Conservation (phyloP, 805 yeast species). For the Barnettozyma populi region DNA sequence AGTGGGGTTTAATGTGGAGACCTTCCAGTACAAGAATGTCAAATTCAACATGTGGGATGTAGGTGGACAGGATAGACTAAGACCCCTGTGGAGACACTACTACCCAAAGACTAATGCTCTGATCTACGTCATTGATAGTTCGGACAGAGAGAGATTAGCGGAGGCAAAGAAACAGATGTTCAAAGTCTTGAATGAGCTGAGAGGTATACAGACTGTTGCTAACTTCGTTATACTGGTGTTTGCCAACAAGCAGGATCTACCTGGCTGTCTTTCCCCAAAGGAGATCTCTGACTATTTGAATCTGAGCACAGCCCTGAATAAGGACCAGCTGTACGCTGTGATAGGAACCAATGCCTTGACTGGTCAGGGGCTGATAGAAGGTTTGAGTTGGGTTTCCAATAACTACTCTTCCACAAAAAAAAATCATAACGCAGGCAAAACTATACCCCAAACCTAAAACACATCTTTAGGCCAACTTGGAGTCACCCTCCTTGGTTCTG, state of each 20-base stretch:
- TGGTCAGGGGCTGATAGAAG: slow-evolving; percentile 87
- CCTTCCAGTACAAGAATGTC: slow-evolving; percentile 74
- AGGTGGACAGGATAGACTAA: slow-evolving; percentile 90
- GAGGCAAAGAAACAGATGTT: slow-evolving; percentile 75
- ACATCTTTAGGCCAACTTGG: slow-evolving; percentile 1
- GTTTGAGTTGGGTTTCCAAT: slow-evolving; percentile 77
- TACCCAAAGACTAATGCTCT: slow-evolving; percentile 90
- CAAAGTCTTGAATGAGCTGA: slow-evolving; percentile 77
- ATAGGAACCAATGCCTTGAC: slow-evolving; percentile 86
- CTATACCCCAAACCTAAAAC: not conserved
- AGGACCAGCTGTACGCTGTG: slow-evolving; percentile 82
- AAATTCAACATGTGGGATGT: slow-evolving; percentile 91
- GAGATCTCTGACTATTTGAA: slow-evolving; percentile 72
- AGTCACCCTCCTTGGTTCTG: slow-evolving; percentile 25
- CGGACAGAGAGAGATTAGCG: slow-evolving; percentile 64
- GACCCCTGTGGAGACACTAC: slow-evolving; percentile 94
- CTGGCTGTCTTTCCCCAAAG: slow-evolving; percentile 83
- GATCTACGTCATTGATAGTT: slow-evolving; percentile 84
- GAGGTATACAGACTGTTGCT: slow-evolving; percentile 43
- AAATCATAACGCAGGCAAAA: not conserved
- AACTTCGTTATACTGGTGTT: slow-evolving; percentile 75
- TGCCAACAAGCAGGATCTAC: slow-evolving; percentile 94
- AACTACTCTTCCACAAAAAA: slow-evolving; percentile 35
- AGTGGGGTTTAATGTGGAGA: slow-evolving; percentile 89
- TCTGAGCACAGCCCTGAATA: slow-evolving; percentile 43